These are phyloP conservation scores for Candida buenavistaensis DNA, from an alignment of 1,139 yeast species.

Conservation along the genomic window DNA sequence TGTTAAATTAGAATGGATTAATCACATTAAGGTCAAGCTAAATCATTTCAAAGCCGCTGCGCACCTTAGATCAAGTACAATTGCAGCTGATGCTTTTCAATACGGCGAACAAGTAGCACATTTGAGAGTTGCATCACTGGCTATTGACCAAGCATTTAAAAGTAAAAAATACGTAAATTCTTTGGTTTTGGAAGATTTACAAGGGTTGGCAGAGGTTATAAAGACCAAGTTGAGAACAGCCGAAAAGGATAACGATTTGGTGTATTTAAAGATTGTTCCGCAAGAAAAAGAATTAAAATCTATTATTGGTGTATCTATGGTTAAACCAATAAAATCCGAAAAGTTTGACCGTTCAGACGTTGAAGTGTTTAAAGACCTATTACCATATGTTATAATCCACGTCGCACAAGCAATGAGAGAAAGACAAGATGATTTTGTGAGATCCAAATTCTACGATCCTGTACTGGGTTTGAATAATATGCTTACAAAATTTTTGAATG, in stretches of 20 bases:
- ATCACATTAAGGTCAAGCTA: slow-evolving; percentile 57
- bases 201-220: slow-evolving; percentile 47
- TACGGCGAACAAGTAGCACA: slow-evolving; percentile 75
- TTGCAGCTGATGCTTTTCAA: slow-evolving; percentile 46
- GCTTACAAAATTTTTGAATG: slow-evolving; percentile 44
- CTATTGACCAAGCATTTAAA: slow-evolving; percentile 36
- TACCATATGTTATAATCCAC: slow-evolving; percentile 70
- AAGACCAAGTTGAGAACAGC: slow-evolving; percentile 50
- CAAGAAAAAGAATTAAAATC: slow-evolving; percentile 37
- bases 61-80: slow-evolving; percentile 57
- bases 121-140: slow-evolving; percentile 38
- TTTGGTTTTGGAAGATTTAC: slow-evolving; percentile 47
- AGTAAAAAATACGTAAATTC: slow-evolving; percentile 44
- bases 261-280: slow-evolving; percentile 71
- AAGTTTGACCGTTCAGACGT: slow-evolving; percentile 11
- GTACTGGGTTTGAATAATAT: slow-evolving; percentile 49
- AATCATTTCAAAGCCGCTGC: slow-evolving; percentile 73
- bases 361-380: slow-evolving; percentile 47
- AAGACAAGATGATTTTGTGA: slow-evolving; percentile 59
- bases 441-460: slow-evolving; percentile 51
- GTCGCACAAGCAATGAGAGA: slow-evolving; percentile 69
- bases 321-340: slow-evolving; percentile 46
- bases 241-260: slow-evolving; percentile 78
- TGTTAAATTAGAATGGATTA: slow-evolving; percentile 63
- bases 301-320: slow-evolving; percentile 55